A percentile compares a stretch with the other conserved stretches of the same genome.
Conservation (phyloP, 345 rosid species). For the Eucalyptus pauciflora region DNA sequence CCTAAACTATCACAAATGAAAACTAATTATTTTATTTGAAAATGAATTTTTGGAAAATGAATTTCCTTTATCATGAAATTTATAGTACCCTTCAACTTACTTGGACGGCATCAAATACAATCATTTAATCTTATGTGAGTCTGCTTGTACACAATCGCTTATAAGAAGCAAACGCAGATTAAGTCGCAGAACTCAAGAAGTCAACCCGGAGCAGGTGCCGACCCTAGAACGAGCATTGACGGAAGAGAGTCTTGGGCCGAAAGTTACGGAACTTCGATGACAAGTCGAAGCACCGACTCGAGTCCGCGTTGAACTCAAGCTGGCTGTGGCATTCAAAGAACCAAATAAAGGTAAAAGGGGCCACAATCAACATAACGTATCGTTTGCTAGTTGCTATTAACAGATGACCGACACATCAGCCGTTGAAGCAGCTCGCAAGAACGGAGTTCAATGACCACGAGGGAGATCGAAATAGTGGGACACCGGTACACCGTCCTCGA, state of each 20-base stretch:
- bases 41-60: background rate
- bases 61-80: background rate
- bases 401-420: background rate
- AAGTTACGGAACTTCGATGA: background rate
- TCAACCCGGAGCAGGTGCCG: background rate
- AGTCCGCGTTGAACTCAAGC: background rate
- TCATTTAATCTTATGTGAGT: background rate
- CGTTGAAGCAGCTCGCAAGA: background rate
- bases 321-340: background rate
- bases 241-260: background rate
- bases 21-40: background rate
- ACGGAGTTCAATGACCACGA: background rate
- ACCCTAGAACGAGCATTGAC: background rate
- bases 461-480: constrained; percentile 5
- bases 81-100: background rate
- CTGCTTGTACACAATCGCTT: background rate
- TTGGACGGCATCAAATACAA: background rate
- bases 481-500: constrained; percentile 4
- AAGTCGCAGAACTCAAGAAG: background rate
- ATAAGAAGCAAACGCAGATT: background rate
- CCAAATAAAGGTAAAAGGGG: background rate
- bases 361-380: background rate
- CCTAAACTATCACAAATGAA: rapidly evolving
- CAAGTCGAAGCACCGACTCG: background rate
- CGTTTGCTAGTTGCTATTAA: background rate